phyloP scores from a whole-genome alignment of 164 flowering plant genomes.

The Chimonanthus praecox region DNA sequence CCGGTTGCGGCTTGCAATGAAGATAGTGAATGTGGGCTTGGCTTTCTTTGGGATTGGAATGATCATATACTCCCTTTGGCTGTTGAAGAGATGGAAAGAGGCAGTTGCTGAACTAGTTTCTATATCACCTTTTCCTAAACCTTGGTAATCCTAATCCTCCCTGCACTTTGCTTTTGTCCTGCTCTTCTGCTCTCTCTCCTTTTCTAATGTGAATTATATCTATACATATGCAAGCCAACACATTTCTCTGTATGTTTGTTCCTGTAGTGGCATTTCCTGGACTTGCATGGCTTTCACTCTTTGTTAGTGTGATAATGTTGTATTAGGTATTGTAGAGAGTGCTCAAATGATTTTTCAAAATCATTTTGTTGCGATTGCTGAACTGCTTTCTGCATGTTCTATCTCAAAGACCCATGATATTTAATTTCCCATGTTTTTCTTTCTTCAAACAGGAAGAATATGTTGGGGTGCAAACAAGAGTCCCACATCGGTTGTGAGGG shows the following conservation, averaged over 20 bases:
- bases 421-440: too few species aligned
- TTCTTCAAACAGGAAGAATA: too few species aligned
- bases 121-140: constrained; percentile 18
- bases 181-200: background rate
- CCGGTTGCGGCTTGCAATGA: constrained; percentile 28
- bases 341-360: background rate
- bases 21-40: constrained; percentile 21
- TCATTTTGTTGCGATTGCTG: background rate
- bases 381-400: too few species aligned
- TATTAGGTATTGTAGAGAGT: background rate
- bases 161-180: background rate
- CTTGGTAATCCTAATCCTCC: constrained; percentile 29
- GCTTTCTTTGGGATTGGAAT: constrained; percentile 30
- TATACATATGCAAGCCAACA: background rate
- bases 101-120: constrained; percentile 19
- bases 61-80: constrained; percentile 55
- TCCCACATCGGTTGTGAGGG: too few species aligned
- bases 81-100: constrained; percentile 36
- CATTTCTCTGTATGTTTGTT: background rate
- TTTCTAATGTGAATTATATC: background rate
- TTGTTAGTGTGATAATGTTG: background rate
- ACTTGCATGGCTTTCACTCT: background rate
- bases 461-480: too few species aligned
- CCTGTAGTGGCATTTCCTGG: background rate
- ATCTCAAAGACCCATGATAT: too few species aligned